Conservation (phyloP, 75 land plant species). For the Chamaecyparis obtusa region DNA sequence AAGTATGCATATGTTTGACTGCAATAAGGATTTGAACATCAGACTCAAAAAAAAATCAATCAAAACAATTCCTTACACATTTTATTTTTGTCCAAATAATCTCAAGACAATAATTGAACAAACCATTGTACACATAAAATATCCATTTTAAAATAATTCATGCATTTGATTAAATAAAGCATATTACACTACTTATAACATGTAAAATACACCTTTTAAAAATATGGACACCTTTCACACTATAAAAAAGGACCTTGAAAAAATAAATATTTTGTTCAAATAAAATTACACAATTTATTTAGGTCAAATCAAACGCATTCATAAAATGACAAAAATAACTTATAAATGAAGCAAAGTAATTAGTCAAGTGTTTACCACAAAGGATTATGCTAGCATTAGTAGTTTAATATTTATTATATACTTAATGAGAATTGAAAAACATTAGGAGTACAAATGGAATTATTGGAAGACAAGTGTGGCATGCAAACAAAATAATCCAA, state of each 20-base stretch:
- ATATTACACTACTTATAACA: no score
- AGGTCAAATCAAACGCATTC: no score
- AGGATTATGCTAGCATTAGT: background rate
- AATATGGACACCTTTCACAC: no score
- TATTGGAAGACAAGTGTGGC: background rate
- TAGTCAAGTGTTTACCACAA: background rate
- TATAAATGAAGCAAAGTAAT: background rate
- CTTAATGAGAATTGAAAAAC: background rate
- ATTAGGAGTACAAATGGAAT: background rate
- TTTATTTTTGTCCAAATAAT: background rate
- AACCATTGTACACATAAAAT: background rate
- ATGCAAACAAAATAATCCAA: background rate
- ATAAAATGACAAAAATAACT: slow-evolving; percentile 3
- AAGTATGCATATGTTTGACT: slow-evolving; percentile 86
- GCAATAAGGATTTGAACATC: no score
- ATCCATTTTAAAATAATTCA: background rate
- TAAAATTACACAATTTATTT: background rate
- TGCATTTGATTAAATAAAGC: no score
- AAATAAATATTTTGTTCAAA: no score
- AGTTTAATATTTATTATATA: background rate
- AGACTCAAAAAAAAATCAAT: background rate
- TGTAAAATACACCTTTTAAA: no score
- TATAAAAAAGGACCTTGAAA: no score
- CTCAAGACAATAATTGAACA: background rate
- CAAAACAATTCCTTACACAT: background rate